These are phyloP conservation scores for Botrytis porri DNA, from an alignment of 2,329 filamentous ascomycete species.

Conservation along the genomic window DNA sequence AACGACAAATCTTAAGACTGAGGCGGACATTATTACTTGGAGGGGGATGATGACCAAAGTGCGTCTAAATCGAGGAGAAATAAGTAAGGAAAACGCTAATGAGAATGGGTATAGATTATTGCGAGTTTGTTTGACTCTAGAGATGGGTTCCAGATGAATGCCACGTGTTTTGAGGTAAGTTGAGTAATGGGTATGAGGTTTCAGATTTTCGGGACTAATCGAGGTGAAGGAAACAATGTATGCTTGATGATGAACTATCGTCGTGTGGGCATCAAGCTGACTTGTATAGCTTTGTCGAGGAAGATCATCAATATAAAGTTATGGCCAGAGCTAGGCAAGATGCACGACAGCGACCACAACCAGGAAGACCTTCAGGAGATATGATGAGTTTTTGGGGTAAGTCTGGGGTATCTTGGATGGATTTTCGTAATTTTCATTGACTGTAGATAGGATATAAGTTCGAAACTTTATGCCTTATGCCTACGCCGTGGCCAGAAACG, in stretches of 20 bases:
- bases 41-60: slow-evolving; percentile 99
- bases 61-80: slow-evolving; percentile 19
- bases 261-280: slow-evolving; percentile 24
- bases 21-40: slow-evolving; percentile 86
- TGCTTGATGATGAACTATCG: slow-evolving; percentile 16
- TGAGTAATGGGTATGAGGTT: not conserved
- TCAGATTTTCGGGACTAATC: slow-evolving; percentile 23
- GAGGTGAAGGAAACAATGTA: slow-evolving; percentile 53
- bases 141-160: slow-evolving; percentile 96
- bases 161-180: slow-evolving; percentile 77
- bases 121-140: slow-evolving; percentile 76
- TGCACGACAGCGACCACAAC: slow-evolving; percentile 44
- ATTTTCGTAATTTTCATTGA: slow-evolving; percentile 11
- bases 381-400: slow-evolving; percentile 92
- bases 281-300: slow-evolving; percentile 76
- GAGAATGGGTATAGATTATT: slow-evolving; percentile 64
- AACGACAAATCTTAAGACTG: slow-evolving; percentile 54
- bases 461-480: slow-evolving; percentile 77
- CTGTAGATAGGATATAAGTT: slow-evolving; percentile 83
- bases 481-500: slow-evolving; percentile 69
- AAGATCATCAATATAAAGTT: slow-evolving; percentile 74
- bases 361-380: slow-evolving; percentile 62
- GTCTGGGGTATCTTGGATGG: slow-evolving; percentile 7
- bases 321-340: slow-evolving; percentile 58
- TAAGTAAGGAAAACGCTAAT: not conserved